phyloP scores from a whole-genome alignment of 2,329 filamentous ascomycete species.

The Hymenoscyphus albidus region DNA sequence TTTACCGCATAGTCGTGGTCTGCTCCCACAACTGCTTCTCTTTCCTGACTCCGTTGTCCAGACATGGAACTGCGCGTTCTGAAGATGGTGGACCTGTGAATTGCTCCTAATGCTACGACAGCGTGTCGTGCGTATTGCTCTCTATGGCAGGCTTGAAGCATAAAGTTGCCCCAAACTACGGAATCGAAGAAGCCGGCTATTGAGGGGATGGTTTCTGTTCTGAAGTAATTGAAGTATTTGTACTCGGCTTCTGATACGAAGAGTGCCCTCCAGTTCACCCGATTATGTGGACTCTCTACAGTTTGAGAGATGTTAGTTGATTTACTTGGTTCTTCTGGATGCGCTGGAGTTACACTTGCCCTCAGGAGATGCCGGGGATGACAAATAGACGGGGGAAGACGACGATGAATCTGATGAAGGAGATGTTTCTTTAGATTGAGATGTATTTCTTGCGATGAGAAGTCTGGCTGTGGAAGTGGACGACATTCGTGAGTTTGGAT shows the following conservation, averaged over 20 bases:
- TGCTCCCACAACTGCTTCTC: not conserved
- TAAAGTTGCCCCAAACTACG: not conserved
- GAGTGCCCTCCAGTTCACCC: not conserved
- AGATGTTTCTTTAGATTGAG: not conserved
- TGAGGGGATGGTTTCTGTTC: not conserved
- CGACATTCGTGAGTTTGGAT: not conserved
- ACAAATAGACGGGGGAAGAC: not conserved
- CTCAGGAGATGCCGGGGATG: not conserved
- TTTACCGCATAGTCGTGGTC: conserved; percentile 3
- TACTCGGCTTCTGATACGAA: conserved; percentile 1
- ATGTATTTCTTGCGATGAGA: not conserved
- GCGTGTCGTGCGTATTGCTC: conserved; percentile 3
- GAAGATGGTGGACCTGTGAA: not conserved
- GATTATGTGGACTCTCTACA: not conserved
- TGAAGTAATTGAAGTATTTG: conserved; percentile 3
- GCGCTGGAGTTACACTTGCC: not conserved
- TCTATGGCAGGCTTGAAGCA: conserved; percentile 1
- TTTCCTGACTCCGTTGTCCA: not conserved
- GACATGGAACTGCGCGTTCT: not conserved
- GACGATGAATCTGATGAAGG: not conserved
- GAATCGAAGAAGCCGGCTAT: not conserved
- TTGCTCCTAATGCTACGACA: not conserved
- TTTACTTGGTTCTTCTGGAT: not conserved
- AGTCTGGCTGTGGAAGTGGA: not conserved
- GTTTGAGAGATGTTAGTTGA: not conserved